Base-by-base conservation (phyloP, 2,329 filamentous ascomycete genomes). In the Delphinella strobiligena region DNA sequence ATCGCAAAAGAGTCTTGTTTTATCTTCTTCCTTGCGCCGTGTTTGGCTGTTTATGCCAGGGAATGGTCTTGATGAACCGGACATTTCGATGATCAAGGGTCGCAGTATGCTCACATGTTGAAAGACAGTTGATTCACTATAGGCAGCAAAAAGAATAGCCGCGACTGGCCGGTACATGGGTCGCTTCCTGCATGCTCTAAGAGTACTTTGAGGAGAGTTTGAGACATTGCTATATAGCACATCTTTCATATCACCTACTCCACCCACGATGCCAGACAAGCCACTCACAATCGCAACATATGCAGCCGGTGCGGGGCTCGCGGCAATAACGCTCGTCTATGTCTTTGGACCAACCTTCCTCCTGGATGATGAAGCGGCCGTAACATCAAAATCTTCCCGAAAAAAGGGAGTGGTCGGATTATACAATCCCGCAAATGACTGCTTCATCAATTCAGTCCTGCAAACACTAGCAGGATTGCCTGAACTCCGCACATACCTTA, bases 281-380 rank as follows among this genome's bases (percentile, higher is more conserved):
- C 78, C 79, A 40, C 72, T 85, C 43, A 87, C 81, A 5, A 81
- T 91, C 52, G 85, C 86, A 51, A 86, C 85, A 33, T 98, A 98
- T 64, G 91, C 91, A 54, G 91, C 89, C 44, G 89, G 89, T 51
- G 91, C 89, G 45, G 94, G 88, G 40, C 80, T 98, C 47, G 91
- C 91, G 41, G 91, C 91, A 46, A 84, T 93, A 47, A 89, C 91
- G 22, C 75, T 96, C 42, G 84, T 96, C 59, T 98, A 96, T 63
- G 89, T 96, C 51, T 96, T 98, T 63, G 87, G 82, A 7, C 91
- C 91, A n/a, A 96, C 88, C 38, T 96, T 89, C 62, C 84, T 93
- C 53, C 80, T 96, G 59, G 89, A 98, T 63, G 78, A 80, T 55
- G 82, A 91, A 41, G 73, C 79, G 37, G 67, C 69, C 17, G 64